These are phyloP conservation scores for Medicago lupulina DNA, from an alignment of 306 rosid genomes.

Conservation along the genomic window DNA sequence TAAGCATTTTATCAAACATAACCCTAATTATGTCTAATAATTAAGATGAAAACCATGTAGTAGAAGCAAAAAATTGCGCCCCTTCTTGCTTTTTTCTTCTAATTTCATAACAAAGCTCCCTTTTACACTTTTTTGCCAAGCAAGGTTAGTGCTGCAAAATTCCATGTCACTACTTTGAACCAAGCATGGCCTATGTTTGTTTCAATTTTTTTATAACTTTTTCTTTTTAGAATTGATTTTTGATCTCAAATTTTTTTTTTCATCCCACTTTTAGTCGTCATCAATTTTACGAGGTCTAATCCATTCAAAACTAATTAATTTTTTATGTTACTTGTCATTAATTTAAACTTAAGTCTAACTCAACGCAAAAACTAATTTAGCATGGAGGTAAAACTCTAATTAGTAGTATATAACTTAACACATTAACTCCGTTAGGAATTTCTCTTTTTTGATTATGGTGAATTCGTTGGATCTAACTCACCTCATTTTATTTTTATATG, in stretches of 20 bases:
- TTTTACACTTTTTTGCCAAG: neutral
- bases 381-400: neutral
- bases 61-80: conserved; percentile 20
- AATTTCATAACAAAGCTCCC: conserved; percentile 23
- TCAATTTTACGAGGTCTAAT: too few relatives aligned
- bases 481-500: neutral
- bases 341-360: neutral
- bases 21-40: conserved; percentile 44
- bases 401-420: neutral
- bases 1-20: conserved; percentile 23
- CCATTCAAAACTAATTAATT: too few relatives aligned
- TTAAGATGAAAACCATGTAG: conserved; percentile 26
- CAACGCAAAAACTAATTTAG: neutral
- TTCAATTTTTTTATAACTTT: too few relatives aligned
- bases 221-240: too few relatives aligned
- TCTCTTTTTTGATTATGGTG: neutral
- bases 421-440: neutral
- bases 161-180: too few relatives aligned
- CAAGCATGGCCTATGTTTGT: too few relatives aligned
- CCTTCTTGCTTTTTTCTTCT: conserved; percentile 30
- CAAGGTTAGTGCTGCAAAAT: neutral
- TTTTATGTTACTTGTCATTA: neutral
- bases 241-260: too few relatives aligned
- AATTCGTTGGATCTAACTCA: neutral
- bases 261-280: too few relatives aligned